Percentiles rank a stretch among this genome's conserved stretches.
Evolutionary conservation across 352 stramenopile genomes (phyloP).

Genomic region (Thraustochytrium striatum): DNA sequence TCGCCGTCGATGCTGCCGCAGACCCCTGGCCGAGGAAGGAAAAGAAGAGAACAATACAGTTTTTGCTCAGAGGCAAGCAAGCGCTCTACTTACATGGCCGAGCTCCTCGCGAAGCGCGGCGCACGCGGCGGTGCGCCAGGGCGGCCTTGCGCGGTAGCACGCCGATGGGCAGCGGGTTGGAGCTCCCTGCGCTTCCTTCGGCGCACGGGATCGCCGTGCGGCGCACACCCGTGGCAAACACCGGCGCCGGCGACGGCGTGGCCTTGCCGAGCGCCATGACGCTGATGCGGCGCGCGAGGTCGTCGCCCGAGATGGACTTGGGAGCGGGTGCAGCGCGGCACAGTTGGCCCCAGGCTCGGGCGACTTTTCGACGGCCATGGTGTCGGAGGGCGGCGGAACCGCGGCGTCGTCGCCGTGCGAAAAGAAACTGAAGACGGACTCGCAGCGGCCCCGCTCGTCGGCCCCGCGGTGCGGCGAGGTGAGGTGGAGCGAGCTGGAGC

Average conservation of each 20-base stretch:
- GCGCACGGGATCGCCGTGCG: not conserved
- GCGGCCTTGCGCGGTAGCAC: not conserved
- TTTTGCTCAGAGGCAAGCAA: slow-evolving; percentile 16
- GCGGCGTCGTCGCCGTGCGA: not conserved
- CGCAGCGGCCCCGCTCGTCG: not conserved
- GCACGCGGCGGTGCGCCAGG: not conserved
- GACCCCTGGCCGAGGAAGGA: not conserved
- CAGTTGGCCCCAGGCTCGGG: not conserved
- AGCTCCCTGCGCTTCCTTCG: not conserved
- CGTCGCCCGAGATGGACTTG: not conserved
- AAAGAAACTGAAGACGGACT: not conserved
- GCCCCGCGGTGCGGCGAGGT: slow-evolving; percentile 13
- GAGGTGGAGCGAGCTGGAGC: slow-evolving; percentile 6
- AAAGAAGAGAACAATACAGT: not conserved
- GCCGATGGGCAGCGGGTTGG: not conserved
- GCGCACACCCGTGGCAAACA: not conserved
- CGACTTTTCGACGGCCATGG: not conserved
- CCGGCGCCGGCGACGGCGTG: too few relatives aligned
- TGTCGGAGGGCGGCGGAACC: not conserved
- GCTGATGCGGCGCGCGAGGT: not conserved
- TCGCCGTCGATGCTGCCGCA: not conserved
- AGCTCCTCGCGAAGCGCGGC: not conserved
- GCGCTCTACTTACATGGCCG: not conserved
- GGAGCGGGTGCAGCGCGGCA: not conserved
- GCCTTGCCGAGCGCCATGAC: not conserved